A percentile compares a stretch with the other conserved stretches of the same genome.
Evolutionary conservation across 371 early-diverging fungal genomes (phyloP).

Genomic region (Dinochytrium kinnereticum): DNA sequence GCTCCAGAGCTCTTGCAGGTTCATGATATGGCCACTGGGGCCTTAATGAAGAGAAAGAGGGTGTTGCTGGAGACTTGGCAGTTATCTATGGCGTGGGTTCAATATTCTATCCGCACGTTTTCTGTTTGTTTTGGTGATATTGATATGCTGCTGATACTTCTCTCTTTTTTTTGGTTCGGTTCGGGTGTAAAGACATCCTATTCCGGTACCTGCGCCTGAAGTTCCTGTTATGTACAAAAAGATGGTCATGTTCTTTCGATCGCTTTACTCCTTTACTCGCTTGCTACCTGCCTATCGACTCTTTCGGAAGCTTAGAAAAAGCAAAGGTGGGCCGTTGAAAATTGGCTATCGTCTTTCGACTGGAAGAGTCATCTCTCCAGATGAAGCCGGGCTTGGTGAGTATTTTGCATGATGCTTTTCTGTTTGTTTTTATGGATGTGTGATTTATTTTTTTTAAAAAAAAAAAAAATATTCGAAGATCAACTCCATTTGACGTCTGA

Average conservation of each 20-base stretch:
- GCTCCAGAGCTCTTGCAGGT: slow-evolving; percentile 28
- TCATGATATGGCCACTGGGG: slow-evolving; percentile 21
- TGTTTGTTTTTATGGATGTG: not conserved
- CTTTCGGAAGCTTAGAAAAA: slow-evolving; percentile 58
- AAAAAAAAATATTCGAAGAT: slow-evolving; percentile 23
- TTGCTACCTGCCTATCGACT: slow-evolving; percentile 77
- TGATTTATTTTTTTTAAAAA: not conserved
- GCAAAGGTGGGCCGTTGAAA: slow-evolving; percentile 49
- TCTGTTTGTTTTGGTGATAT: not conserved
- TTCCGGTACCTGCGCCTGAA: slow-evolving; percentile 62
- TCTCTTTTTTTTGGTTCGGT: not conserved
- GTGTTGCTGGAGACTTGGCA: slow-evolving; percentile 83
- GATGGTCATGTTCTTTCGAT: slow-evolving; percentile 84
- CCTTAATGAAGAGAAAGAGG: slow-evolving; percentile 33
- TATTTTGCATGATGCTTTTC: not conserved
- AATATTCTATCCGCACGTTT: no score
- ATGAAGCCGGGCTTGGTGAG: slow-evolving; percentile 70
- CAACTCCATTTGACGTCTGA: slow-evolving; percentile 53
- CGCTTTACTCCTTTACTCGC: slow-evolving; percentile 75
- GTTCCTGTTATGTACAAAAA: slow-evolving; percentile 87
- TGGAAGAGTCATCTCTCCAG: slow-evolving; percentile 43
- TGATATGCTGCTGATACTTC: not conserved
- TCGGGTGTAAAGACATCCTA: slow-evolving; percentile 7
- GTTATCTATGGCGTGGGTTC: slow-evolving; percentile 69
- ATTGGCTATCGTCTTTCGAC: slow-evolving; percentile 73